Evolutionary conservation across 495 filamentous ascomycete genomes (phyloP).

Genomic region (Glarea lozoyensis): DNA sequence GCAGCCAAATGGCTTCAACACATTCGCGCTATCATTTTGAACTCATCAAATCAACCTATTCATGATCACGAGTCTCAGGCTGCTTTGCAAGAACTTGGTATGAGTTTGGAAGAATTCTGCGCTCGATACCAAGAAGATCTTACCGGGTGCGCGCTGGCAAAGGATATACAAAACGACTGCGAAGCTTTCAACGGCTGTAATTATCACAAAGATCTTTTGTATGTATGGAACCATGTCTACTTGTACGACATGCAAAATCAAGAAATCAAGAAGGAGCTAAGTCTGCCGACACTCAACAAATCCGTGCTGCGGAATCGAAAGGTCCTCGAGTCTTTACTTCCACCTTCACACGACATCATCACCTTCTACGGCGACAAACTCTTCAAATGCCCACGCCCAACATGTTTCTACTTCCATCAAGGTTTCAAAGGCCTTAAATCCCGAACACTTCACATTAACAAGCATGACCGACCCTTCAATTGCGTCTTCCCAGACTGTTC

Average conservation of each 20-base stretch:
- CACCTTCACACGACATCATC: constrained; percentile 5
- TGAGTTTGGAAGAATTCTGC: too few relatives aligned
- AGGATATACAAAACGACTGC: neutral
- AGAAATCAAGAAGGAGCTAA: neutral
- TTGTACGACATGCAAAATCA: neutral
- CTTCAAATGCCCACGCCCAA: constrained; percentile 32
- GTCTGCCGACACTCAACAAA: neutral
- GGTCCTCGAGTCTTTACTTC: constrained; percentile 18
- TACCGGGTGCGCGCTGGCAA: neutral
- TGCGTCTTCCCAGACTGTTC: constrained; percentile 27
- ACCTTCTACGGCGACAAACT: constrained; percentile 27
- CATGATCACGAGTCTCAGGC: too few relatives aligned
- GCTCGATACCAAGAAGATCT: neutral
- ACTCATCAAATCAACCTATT: neutral
- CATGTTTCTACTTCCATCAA: constrained; percentile 34
- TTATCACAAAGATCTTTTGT: too few relatives aligned
- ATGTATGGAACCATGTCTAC: too few relatives aligned
- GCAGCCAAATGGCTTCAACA: constrained; percentile 29
- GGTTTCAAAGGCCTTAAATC: constrained; percentile 26
- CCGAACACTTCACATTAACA: constrained; percentile 25
- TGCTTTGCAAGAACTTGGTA: too few relatives aligned
- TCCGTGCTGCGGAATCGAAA: constrained; percentile 22
- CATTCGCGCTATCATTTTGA: constrained; percentile 12
- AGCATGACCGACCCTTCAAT: constrained; percentile 29
- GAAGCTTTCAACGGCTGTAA: too few relatives aligned